These are phyloP conservation scores for Jaenimonas drosophilae DNA, from an alignment of 208 protist species.

Conservation along the genomic window DNA sequence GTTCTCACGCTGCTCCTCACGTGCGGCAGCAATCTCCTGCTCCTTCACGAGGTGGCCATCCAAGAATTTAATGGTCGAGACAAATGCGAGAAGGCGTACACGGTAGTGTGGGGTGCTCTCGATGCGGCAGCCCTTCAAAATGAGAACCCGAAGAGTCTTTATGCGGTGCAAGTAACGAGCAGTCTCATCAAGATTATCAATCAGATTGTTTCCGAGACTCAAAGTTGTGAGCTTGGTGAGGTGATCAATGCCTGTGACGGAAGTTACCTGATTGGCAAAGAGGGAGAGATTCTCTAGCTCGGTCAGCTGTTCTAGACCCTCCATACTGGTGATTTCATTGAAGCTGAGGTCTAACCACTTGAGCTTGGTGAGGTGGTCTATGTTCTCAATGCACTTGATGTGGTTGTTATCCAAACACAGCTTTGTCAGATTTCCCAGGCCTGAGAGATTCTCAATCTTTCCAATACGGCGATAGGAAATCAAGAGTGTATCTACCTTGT, in stretches of 20 bases:
- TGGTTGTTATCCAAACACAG: slow-evolving; percentile 94
- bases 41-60: slow-evolving; percentile 39
- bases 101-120: slow-evolving; percentile 50
- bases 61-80: slow-evolving; percentile 56
- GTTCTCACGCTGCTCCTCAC: slow-evolving; percentile 77
- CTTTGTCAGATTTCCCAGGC: slow-evolving; percentile 79
- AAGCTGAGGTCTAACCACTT: slow-evolving; percentile 90
- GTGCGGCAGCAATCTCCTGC: slow-evolving; percentile 32
- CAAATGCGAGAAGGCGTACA: slow-evolving; percentile 56
- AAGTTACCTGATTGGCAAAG: slow-evolving; percentile 79
- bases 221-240: slow-evolving; percentile 76
- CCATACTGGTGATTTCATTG: slow-evolving; percentile 90
- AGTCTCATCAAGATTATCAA: slow-evolving; percentile 82
- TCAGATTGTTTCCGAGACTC: slow-evolving; percentile 90
- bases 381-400: slow-evolving; percentile 88
- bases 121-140: slow-evolving; percentile 62
- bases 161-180: slow-evolving; percentile 72
- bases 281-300: slow-evolving; percentile 88
- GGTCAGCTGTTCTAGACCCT: slow-evolving; percentile 67
- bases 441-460: slow-evolving; percentile 87
- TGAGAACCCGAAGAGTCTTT: slow-evolving; percentile 70
- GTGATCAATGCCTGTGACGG: slow-evolving; percentile 51
- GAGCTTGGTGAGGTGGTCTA: slow-evolving; percentile 76
- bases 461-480: slow-evolving; percentile 60
- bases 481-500: slow-evolving; percentile 51